These are phyloP conservation scores for Botrytis porri DNA, from an alignment of 2,329 filamentous ascomycete species.

Conservation along the genomic window DNA sequence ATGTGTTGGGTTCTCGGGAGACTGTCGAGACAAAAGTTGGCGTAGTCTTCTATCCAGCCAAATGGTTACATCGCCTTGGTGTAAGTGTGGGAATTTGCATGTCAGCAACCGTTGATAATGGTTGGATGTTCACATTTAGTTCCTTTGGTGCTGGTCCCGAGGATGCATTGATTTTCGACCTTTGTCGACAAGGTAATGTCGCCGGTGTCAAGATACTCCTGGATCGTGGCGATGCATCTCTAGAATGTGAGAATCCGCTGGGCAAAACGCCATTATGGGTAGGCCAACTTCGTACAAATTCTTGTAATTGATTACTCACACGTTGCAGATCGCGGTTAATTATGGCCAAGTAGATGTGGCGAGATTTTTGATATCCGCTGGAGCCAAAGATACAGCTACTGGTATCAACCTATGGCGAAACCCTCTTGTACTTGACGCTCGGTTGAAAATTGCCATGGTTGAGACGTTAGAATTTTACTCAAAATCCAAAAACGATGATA, in stretches of 20 bases:
- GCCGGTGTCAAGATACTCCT: conserved; percentile 15
- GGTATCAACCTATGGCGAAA: too few species aligned
- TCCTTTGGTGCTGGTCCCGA: background rate
- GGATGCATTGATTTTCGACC: conserved; percentile 10
- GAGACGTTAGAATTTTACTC: background rate
- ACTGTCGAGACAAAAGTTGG: background rate
- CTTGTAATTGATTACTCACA: background rate
- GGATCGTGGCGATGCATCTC: background rate
- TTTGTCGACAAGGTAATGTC: conserved; percentile 3
- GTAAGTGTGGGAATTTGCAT: background rate
- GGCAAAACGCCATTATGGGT: conserved; percentile 1
- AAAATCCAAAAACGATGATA: background rate
- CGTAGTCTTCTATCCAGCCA: background rate
- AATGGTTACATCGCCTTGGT: background rate
- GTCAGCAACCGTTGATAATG: background rate
- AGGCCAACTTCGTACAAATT: background rate
- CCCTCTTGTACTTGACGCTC: background rate
- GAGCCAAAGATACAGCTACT: background rate
- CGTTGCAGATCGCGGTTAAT: background rate
- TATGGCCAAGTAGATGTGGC: conserved; percentile 6
- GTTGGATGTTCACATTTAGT: background rate
- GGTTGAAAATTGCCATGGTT: background rate
- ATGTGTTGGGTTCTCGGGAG: background rate
- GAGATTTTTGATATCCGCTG: background rate
- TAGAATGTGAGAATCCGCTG: background rate